A percentile compares a stretch with the other conserved stretches of the same genome.
Conservation (phyloP, 768 basidiomycete species). For the Boletus fagicola region DNA sequence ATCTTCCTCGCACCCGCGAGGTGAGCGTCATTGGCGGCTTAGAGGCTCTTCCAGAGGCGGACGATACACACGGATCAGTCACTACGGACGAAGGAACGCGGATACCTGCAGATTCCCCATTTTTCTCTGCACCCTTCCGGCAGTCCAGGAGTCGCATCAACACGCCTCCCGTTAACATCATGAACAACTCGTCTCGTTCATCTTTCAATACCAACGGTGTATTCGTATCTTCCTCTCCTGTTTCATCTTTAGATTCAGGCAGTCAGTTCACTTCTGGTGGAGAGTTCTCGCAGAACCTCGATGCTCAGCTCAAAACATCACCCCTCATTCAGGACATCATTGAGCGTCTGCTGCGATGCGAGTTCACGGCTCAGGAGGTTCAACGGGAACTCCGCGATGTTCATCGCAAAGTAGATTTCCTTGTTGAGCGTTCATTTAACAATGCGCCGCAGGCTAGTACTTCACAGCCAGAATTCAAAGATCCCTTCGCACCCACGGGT, state of each 20-base stretch:
- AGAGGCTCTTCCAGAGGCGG: constrained; percentile 55
- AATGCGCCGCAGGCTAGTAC: constrained; percentile 19
- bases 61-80: constrained; percentile 44
- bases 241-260: constrained; percentile 74
- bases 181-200: constrained; percentile 34
- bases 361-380: constrained; percentile 66
- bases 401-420: constrained; percentile 71
- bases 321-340: constrained; percentile 75
- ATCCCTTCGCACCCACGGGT: constrained; percentile 62
- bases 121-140: constrained; percentile 40
- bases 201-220: constrained; percentile 45
- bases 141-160: constrained; percentile 39
- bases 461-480: constrained; percentile 73
- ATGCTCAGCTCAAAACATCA: constrained; percentile 71
- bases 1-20: constrained; percentile 46
- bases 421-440: constrained; percentile 63
- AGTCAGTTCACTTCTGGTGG: constrained; percentile 54
- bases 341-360: constrained; percentile 70
- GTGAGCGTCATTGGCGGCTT: constrained; percentile 48
- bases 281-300: constrained; percentile 54
- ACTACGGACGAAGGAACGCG: constrained; percentile 27
- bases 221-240: constrained; percentile 68
- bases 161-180: constrained; percentile 47
- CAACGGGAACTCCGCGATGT: constrained; percentile 73
- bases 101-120: constrained; percentile 32